phyloP scores from a whole-genome alignment of 345 rosid species.

The Eutrema heterophyllum region DNA sequence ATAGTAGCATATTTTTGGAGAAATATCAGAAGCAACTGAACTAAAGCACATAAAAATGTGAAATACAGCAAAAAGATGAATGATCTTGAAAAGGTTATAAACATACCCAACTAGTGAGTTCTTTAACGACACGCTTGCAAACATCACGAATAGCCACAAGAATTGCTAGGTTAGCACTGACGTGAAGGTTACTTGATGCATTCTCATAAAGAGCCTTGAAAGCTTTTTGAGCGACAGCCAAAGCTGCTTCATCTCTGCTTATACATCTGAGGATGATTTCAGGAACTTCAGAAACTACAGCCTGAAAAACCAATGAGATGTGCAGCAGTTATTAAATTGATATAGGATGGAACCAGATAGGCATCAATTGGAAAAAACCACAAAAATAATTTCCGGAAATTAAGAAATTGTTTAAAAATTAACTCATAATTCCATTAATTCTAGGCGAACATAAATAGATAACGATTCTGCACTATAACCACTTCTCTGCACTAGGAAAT shows the following conservation, averaged over 20 bases:
- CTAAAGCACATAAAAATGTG: no score
- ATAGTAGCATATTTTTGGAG: not conserved
- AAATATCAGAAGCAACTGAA: no score
- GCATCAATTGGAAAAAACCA: not conserved
- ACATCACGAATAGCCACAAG: conserved; percentile 91
- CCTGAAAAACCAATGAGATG: conserved; percentile 42
- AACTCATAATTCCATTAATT: not conserved
- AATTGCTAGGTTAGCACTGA: conserved; percentile 75
- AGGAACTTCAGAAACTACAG: conserved; percentile 80
- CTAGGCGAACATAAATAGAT: not conserved
- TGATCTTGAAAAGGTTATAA: conserved; percentile 6
- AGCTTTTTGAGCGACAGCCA: conserved; percentile 96
- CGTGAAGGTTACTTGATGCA: conserved; percentile 67
- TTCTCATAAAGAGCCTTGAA: conserved; percentile 89
- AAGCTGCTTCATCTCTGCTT: conserved; percentile 94
- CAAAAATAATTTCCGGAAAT: not conserved
- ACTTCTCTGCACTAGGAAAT: conserved; percentile 1
- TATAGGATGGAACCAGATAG: not conserved
- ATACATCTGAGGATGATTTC: conserved; percentile 91
- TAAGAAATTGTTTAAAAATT: not conserved
- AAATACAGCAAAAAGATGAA: not conserved
- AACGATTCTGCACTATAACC: not conserved
- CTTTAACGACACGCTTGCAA: conserved; percentile 88
- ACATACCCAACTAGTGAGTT: conserved; percentile 98
- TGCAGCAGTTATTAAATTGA: not conserved